Evolutionary conservation across 2,329 filamentous ascomycete genomes (phyloP), one percentile per base, ranked within the genome.

Genomic region (Paraphoma sp.): DNA sequence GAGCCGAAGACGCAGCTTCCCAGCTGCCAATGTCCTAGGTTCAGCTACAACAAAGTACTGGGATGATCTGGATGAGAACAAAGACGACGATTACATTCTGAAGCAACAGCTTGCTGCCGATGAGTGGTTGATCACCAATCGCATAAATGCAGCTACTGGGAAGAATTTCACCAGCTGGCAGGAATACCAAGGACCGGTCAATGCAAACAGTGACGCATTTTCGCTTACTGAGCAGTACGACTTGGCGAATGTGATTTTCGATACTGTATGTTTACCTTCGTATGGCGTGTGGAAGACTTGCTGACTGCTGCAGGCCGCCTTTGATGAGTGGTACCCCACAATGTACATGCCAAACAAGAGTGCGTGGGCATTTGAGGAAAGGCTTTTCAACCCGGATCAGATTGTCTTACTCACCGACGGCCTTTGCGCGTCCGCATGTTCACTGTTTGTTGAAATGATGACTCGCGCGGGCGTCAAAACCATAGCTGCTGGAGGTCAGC

Each of bases 401-500:
- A 75, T 77, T 28, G 58, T 76, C 33, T 33, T 77, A 4, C 64
- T 86, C 23, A 81, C 80, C 12, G 83, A 87, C 60, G 85, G 85
- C 18, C 69, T 72, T 38, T 88, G 86, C 65, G 79, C 77, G 23
- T 86, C 84, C 0, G 83, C 85, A 3, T 88, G 86, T 66, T 79
- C 83, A 16, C 66, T 84, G 18, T 83, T 87, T 61, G 73, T 78
- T 16, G 80, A 84, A 41, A 78, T 87, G 75, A 76, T 78, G 7
- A 49, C 48, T 6, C 75, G 78, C 53, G 78, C 76, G 40, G 80
- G 81, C 11, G 81, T 88, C 2, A 81, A 80, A 55, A 83, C 82
- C 8, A 77, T 88, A 36, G 77, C 78, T 4, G 76, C 85, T 36
- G 87, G 87, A 6, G 87, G 87, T 2, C 80, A 82, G 0, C 86